These are phyloP conservation scores for Cercospora sojina DNA, from an alignment of 2,329 filamentous ascomycete genomes.

Conservation along the genomic window DNA sequence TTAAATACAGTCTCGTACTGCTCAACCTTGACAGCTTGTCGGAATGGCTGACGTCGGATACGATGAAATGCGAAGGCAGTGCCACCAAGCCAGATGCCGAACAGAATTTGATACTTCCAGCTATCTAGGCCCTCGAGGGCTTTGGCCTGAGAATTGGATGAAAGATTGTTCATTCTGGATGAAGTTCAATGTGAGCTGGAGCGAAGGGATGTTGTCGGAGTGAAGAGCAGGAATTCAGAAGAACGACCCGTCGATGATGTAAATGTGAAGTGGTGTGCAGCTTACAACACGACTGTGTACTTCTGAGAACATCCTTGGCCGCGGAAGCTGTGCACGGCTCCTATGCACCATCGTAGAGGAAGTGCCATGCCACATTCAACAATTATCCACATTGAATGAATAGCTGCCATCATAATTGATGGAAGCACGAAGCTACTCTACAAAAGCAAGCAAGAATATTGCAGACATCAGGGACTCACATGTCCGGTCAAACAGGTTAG, in stretches of 20 bases:
- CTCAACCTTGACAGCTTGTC: constrained; percentile 37
- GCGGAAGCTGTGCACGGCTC: neutral
- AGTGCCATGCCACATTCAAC: neutral
- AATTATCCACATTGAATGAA: neutral
- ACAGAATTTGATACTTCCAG: constrained; percentile 37
- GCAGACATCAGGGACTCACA: neutral
- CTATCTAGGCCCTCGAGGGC: neutral
- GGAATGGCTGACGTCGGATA: constrained; percentile 39
- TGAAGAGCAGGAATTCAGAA: neutral
- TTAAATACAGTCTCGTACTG: constrained; percentile 44
- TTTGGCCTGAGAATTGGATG: neutral
- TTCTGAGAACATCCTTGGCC: neutral
- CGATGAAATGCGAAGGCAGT: constrained; percentile 39
- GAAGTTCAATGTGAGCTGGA: neutral
- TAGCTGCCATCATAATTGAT: neutral
- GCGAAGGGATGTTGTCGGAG: neutral
- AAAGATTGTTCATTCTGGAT: neutral
- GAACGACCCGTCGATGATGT: constrained; percentile 1
- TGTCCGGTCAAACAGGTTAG: neutral
- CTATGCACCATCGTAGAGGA: neutral
- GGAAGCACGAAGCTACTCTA: neutral
- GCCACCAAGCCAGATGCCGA: constrained; percentile 30
- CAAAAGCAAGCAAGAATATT: neutral
- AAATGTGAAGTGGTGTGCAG: neutral
- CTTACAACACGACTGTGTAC: neutral